phyloP scores from a whole-genome alignment of 2,329 filamentous ascomycete species.

The Monosporascus ibericus region DNA sequence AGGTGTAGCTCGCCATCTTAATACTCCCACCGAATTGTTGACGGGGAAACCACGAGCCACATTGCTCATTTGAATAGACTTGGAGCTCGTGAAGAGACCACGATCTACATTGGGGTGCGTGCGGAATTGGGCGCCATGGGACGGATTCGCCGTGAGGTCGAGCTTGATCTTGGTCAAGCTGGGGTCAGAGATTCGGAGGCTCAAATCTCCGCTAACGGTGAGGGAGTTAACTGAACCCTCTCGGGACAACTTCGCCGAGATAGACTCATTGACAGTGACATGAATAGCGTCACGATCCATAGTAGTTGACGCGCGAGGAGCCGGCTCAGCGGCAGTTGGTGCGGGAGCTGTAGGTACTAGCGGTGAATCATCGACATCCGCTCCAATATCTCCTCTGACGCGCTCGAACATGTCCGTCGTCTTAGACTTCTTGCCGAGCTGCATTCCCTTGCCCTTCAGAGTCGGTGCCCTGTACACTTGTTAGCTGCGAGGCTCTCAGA shows the following conservation, averaged over 20 bases:
- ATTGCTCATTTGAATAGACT: constrained; percentile 86
- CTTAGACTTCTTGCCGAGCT: constrained; percentile 97
- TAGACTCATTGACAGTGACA: constrained; percentile 81
- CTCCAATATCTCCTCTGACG: constrained; percentile 85
- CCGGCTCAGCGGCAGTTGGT: constrained; percentile 45
- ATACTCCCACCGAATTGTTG: constrained; percentile 87
- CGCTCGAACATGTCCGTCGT: constrained; percentile 96
- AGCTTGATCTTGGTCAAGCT: constrained; percentile 90
- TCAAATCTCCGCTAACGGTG: constrained; percentile 85
- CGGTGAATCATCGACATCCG: constrained; percentile 72
- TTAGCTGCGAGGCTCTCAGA: constrained; percentile 16
- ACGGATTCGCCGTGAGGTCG: constrained; percentile 67
- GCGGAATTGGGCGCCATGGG: constrained; percentile 82
- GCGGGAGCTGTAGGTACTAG: constrained; percentile 53
- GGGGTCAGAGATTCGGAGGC: constrained; percentile 82
- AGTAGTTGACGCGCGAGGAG: constrained; percentile 57
- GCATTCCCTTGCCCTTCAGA: constrained; percentile 94
- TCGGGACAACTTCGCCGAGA: constrained; percentile 80
- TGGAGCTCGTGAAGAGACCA: constrained; percentile 73
- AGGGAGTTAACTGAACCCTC: constrained; percentile 85
- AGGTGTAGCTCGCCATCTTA: constrained; percentile 85
- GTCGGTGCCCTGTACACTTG: constrained; percentile 45
- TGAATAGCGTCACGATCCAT: constrained; percentile 80
- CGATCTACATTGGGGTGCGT: constrained; percentile 97
- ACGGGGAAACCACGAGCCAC: constrained; percentile 82